These are phyloP conservation scores for Abelmoschus esculentus DNA, from an alignment of 345 rosid species.

Conservation along the genomic window DNA sequence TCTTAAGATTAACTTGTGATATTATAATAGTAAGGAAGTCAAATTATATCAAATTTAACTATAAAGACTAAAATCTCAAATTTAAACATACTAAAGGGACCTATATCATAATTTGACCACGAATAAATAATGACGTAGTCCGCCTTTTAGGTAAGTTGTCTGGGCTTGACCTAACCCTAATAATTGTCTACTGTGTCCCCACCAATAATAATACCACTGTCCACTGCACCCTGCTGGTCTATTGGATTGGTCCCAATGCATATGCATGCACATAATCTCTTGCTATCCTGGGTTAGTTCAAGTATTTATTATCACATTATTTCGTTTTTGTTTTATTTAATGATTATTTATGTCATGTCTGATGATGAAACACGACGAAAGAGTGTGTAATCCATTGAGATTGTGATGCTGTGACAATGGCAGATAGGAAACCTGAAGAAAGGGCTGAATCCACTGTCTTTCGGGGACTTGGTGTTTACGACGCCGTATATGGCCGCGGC, in stretches of 20 bases:
- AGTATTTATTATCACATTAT: no score
- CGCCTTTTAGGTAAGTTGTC: not conserved
- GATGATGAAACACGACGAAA: not conserved
- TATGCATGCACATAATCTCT: not conserved
- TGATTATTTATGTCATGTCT: not conserved
- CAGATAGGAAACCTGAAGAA: constrained; percentile 80
- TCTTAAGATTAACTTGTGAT: no score
- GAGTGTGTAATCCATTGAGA: not conserved
- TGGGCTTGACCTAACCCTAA: not conserved
- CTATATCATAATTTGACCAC: no score
- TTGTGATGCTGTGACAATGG: not conserved
- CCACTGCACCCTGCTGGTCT: not conserved
- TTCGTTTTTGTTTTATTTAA: no score
- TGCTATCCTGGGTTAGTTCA: not conserved
- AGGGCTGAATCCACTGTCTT: constrained; percentile 73
- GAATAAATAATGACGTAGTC: not conserved
- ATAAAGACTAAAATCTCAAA: no score
- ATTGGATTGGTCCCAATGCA: not conserved
- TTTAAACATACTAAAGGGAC: no score
- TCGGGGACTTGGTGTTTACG: constrained; percentile 46
- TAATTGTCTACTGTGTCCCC: not conserved
- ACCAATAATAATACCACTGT: not conserved
- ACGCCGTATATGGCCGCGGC: constrained; percentile 45
- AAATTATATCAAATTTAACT: no score
- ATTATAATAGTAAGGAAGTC: no score